Base-by-base conservation (phyloP, 805 yeast genomes). In the Teunomyces cretensis region DNA sequence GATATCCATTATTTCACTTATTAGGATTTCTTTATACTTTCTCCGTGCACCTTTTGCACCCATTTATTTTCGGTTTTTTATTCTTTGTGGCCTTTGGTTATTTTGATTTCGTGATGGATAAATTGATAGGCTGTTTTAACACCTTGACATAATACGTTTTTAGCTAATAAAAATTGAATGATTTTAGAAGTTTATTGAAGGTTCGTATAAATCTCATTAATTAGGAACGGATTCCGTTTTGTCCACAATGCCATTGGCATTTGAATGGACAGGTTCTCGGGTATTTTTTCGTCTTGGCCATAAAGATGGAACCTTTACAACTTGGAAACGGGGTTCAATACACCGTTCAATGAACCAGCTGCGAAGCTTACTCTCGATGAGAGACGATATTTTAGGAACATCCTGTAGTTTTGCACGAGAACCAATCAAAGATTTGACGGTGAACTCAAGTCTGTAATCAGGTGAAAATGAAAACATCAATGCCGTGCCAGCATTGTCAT, bases 281-380 rank as follows among this genome's bases (percentile, higher is more conserved):
- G 74, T 69, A 42, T 68, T 70, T 43, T 68, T 62, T 31, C 68
- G 58, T 39, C 74, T 51, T 4, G 96, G 95, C 97, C 97, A 90
- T 59, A 91, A 67, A 39, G 88, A 84, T 2, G 98, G 99, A 27
- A 94, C 65, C 56, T 77, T 78, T 26, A 94, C 81, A 40, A 88
- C 85, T 61, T 91, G 96, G 57, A 85, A 92, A 54, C 96, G 76
- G 1, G 99, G 99, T 53, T 89, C 95, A 9, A 94, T 94, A 60
- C 96, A 89, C 50, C 97, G 74, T 55, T 92, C 97, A 13, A 84
- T 83, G 59, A 94, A 91, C 96, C 97, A 90, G 44, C 83, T 83
- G 50, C 94, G 76, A 32, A 94, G 75, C 48, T 84, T 84, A 46
- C 80, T 81, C 60, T 94, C 98, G 33, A 94, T 83, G 33, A 94